phyloP scores from a whole-genome alignment of 306 rosid species.

The Trifolium repens region DNA sequence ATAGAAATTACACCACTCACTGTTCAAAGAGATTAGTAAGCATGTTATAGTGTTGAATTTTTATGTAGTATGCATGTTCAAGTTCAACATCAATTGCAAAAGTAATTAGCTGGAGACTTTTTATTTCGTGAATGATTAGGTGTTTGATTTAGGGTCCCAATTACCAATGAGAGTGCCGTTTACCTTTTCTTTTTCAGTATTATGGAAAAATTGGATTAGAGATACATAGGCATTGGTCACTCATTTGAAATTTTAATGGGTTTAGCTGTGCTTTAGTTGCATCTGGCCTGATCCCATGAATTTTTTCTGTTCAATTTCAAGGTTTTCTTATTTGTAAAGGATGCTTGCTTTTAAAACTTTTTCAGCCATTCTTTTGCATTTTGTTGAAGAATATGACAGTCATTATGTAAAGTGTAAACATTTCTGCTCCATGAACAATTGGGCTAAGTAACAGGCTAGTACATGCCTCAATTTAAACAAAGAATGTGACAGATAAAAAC shows the following conservation, averaged over 20 bases:
- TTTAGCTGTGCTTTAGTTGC: not conserved
- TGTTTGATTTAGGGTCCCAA: constrained; percentile 29
- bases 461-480: constrained; percentile 9
- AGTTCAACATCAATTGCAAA: not conserved
- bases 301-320: not conserved
- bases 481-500: constrained; percentile 24
- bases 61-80: constrained; percentile 10
- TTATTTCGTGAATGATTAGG: not conserved
- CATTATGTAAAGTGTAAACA: not conserved
- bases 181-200: not conserved
- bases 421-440: not conserved
- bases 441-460: constrained; percentile 12
- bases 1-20: constrained; percentile 30
- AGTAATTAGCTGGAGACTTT: not conserved
- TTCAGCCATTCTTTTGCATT: not conserved
- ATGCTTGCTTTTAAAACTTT: constrained; percentile 14
- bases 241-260: not conserved
- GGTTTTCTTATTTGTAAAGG: constrained; percentile 1
- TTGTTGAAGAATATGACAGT: not conserved
- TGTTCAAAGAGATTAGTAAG: not conserved
- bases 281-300: not conserved
- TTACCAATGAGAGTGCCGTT: not conserved
- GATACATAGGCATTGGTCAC: constrained; percentile 5
- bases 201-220: constrained; percentile 1
- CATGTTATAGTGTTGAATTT: not conserved